A percentile compares a stretch with the other conserved stretches of the same genome.
Evolutionary conservation across 1,284 basidiomycete genomes (phyloP).

Genomic region (Austroboletus niveus): DNA sequence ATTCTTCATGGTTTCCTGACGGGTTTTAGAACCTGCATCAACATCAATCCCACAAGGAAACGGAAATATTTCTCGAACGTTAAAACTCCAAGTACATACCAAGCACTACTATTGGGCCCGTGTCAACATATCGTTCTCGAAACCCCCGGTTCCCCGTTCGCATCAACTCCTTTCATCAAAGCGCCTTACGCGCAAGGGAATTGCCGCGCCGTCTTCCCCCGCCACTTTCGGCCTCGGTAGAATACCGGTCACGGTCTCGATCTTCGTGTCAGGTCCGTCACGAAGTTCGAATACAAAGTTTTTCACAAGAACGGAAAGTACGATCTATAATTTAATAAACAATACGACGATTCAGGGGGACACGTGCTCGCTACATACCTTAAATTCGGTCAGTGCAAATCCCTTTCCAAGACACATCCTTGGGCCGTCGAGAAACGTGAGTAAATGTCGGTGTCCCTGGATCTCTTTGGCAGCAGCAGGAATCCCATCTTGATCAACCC

Average conservation of each 20-base stretch:
- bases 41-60: too few species aligned
- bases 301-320: constrained; percentile 44
- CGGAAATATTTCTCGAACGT: too few species aligned
- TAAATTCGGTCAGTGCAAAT: constrained; percentile 12
- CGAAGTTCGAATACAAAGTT: constrained; percentile 45
- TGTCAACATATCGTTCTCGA: too few species aligned
- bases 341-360: background rate
- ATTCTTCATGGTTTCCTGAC: too few species aligned
- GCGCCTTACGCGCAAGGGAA: constrained; percentile 41
- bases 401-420: constrained; percentile 19
- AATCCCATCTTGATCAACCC: constrained; percentile 32
- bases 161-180: constrained; percentile 1
- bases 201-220: constrained; percentile 39
- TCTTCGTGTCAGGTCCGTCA: constrained; percentile 38
- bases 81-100: too few species aligned
- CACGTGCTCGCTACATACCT: background rate
- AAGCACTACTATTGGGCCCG: too few species aligned
- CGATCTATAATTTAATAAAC: constrained; percentile 33
- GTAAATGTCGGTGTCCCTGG: constrained; percentile 15
- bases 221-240: constrained; percentile 43
- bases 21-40: too few species aligned
- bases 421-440: constrained; percentile 16
- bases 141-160: too few species aligned
- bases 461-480: constrained; percentile 21
- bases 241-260: constrained; percentile 37